Base-by-base conservation (phyloP, 1,284 basidiomycete species). In the Leccinum brunneo-olivaceum region DNA sequence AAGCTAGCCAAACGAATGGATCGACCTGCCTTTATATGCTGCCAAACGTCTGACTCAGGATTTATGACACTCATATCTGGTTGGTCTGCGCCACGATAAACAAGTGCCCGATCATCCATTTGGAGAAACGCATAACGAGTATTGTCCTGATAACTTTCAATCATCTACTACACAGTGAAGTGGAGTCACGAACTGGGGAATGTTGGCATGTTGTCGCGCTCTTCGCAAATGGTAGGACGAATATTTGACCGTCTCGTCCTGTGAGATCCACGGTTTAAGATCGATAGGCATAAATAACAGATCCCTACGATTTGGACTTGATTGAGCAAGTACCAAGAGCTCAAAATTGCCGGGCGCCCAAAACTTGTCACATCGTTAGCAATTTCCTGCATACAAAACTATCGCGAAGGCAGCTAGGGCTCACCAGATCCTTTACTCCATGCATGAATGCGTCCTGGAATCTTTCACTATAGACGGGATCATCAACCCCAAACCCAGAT, bases 1-100 rank as follows among this genome's bases (percentile, higher is more conserved):
- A 20, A 28, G n/a, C n/a, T 6, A 23, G 11, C 14, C 11, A 11
- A 15, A 46, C 21, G 30, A 20, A 25, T 34, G 6, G 36, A 32
- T 27, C 24, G 18, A 53, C 60, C 45, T 52, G 75, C 89, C 74
- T 92, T 93, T 63, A 97, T 87, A 66, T 91, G 86, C 55, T 97
- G 91, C 92, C 94, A 97, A 7, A 97, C 92, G 56, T 98, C 95
- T 3, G 90, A 91, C 58, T 97, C 94, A n/a, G 95, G 95, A 58
- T 97, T 97, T 62, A 98, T 97, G 38, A 98, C 84, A 58, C 91
- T 94, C 82, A 96, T 88, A 59, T 98, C 95, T 7, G 92, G 93
- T 64, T 97, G 93, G 64, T 98, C 95, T 16, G 91, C 89, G 3
- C 96, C 95, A 47, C 96, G 80, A 61, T 98, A 98, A n/a, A 98